Percentiles rank a stretch among this genome's conserved stretches.
Conservation (phyloP, 2,329 filamentous ascomycete genomes). For the Colletotrichum costaricense region DNA sequence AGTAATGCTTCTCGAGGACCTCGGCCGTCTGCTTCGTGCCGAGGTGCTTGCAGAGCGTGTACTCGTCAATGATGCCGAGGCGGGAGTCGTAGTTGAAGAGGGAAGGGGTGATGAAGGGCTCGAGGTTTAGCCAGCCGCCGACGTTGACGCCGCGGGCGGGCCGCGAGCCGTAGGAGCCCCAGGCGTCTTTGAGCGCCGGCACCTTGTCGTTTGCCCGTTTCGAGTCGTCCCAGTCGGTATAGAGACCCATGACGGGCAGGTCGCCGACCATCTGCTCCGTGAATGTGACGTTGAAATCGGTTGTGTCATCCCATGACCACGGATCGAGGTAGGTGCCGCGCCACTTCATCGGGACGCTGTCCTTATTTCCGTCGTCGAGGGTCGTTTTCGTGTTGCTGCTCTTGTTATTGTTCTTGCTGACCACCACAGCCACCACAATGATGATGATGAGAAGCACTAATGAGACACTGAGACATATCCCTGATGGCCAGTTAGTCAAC, state of each 20-base stretch:
- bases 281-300: slow-evolving; percentile 94
- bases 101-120: slow-evolving; percentile 96
- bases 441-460: slow-evolving; percentile 72
- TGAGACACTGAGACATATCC: slow-evolving; percentile 66
- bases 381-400: slow-evolving; percentile 45
- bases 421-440: slow-evolving; percentile 74
- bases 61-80: slow-evolving; percentile 86
- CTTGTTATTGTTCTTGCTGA: slow-evolving; percentile 68
- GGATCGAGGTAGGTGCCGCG: slow-evolving; percentile 86
- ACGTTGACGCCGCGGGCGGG: slow-evolving; percentile 92
- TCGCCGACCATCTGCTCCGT: slow-evolving; percentile 86
- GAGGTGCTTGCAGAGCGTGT: slow-evolving; percentile 78
- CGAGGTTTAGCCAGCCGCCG: slow-evolving; percentile 92
- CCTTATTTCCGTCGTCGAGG: slow-evolving; percentile 63
- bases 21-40: slow-evolving; percentile 71
- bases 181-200: slow-evolving; percentile 79
- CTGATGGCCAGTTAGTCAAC: slow-evolving; percentile 49
- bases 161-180: slow-evolving; percentile 79
- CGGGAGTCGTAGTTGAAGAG: slow-evolving; percentile 78
- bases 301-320: slow-evolving; percentile 90
- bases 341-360: slow-evolving; percentile 72
- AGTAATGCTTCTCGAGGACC: slow-evolving; percentile 90
- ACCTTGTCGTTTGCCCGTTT: slow-evolving; percentile 82
- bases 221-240: slow-evolving; percentile 87
- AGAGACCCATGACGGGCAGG: slow-evolving; percentile 91